phyloP scores from a whole-genome alignment of 345 rosid species.

The Raphanus raphanistrum region DNA sequence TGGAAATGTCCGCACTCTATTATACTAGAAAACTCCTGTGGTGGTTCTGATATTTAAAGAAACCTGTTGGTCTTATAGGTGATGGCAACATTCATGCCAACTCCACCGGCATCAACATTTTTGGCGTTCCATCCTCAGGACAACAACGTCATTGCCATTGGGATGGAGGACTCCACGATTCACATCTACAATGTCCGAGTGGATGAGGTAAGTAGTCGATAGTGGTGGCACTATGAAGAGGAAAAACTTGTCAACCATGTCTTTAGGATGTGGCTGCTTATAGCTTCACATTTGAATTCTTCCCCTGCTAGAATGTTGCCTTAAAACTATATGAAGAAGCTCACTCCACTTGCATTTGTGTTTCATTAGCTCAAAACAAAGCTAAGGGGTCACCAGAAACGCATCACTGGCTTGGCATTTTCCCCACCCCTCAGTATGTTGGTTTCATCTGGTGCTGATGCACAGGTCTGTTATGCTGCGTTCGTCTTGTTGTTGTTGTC shows the following conservation, averaged over 20 bases:
- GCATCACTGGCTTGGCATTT: constrained; percentile 83
- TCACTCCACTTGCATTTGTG: constrained; percentile 16
- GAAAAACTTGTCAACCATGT: not conserved
- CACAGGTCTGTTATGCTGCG: constrained; percentile 55
- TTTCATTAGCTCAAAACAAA: constrained; percentile 69
- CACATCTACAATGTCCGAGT: constrained; percentile 80
- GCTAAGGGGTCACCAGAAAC: constrained; percentile 83
- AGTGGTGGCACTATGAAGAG: constrained; percentile 9
- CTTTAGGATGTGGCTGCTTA: not conserved
- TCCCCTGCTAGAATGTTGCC: not conserved
- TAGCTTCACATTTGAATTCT: constrained; percentile 10
- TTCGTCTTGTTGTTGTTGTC: constrained; percentile 16
- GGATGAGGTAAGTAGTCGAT: constrained; percentile 58
- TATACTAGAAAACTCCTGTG: not conserved
- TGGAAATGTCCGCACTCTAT: not conserved
- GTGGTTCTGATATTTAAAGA: not conserved
- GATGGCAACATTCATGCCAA: constrained; percentile 85
- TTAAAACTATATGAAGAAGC: not conserved
- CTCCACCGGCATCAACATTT: constrained; percentile 83
- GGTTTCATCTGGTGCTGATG: constrained; percentile 97
- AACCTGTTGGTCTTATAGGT: constrained; percentile 49
- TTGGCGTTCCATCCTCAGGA: constrained; percentile 90
- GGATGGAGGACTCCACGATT: constrained; percentile 88
- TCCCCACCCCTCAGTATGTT: constrained; percentile 66
- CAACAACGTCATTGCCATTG: constrained; percentile 84